Evolutionary conservation across 306 rosid genomes (phyloP).

Genomic region (Castanea mollissima): DNA sequence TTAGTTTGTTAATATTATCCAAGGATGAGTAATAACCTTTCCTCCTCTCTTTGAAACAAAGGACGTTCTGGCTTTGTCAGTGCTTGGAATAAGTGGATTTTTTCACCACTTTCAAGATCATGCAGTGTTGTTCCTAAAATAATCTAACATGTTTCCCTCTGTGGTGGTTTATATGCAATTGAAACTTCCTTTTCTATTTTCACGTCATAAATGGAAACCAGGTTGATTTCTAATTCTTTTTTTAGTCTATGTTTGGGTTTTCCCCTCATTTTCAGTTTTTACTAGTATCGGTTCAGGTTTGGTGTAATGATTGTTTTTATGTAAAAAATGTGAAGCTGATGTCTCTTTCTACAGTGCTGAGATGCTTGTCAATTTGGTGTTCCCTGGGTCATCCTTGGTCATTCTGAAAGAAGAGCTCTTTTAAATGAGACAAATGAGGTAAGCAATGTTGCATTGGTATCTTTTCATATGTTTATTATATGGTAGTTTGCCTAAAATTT

Average conservation of each 20-base stretch:
- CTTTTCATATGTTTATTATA: neutral
- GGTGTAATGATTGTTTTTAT: neutral
- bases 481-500: neutral
- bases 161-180: neutral
- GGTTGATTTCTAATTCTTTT: neutral
- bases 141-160: neutral
- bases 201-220: neutral
- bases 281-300: neutral
- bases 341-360: conserved; percentile 51
- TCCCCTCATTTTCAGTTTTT: neutral
- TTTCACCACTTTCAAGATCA: neutral
- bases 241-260: neutral
- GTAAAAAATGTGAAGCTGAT: conserved; percentile 6
- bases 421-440: conserved; percentile 75
- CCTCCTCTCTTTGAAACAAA: no score
- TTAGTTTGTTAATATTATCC: no score
- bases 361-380: conserved; percentile 69
- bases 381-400: conserved; percentile 87
- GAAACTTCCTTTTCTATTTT: neutral
- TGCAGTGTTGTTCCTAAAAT: neutral
- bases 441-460: neutral
- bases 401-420: conserved; percentile 74
- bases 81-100: neutral
- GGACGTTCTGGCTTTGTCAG: no score
- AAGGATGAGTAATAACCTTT: no score